These are phyloP conservation scores for Eucalyptus coolabah DNA, from an alignment of 345 rosid genomes.

Conservation along the genomic window DNA sequence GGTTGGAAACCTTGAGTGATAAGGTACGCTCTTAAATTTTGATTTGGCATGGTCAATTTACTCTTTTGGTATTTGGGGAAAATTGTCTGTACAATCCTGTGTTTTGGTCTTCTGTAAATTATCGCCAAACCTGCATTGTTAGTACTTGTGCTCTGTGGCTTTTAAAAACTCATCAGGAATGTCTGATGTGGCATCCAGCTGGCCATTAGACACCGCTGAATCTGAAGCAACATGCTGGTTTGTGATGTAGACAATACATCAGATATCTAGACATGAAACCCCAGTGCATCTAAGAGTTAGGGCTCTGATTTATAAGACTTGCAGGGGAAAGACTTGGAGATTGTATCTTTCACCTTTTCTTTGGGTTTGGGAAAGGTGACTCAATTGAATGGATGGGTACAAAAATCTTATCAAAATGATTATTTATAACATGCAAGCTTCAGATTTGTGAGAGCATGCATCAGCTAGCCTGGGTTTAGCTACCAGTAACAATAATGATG, in stretches of 20 bases:
- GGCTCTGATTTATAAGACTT: background rate
- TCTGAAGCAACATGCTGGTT: background rate
- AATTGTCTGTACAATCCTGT: background rate
- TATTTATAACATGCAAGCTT: background rate
- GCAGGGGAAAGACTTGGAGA: background rate
- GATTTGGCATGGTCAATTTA: background rate
- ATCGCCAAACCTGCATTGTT: background rate
- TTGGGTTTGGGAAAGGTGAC: background rate
- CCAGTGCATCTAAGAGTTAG: background rate
- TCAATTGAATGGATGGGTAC: background rate
- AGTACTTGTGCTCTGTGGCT: background rate
- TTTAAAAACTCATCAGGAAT: background rate
- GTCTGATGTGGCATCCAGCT: background rate
- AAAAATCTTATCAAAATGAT: background rate
- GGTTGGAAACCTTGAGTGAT: slow-evolving; percentile 14
- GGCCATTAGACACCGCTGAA: background rate
- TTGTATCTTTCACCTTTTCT: background rate
- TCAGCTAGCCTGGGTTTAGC: background rate
- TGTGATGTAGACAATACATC: background rate
- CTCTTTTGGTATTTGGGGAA: no score
- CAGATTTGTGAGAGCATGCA: background rate
- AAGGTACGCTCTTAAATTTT: slow-evolving; percentile 5
- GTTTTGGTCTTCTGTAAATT: background rate
- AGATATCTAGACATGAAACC: background rate
- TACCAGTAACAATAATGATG: background rate